A percentile compares a stretch with the other conserved stretches of the same genome.
These are phyloP conservation scores for Chenopodium suecicum DNA, from an alignment of 148 eudicot genomes.

Conservation along the genomic window DNA sequence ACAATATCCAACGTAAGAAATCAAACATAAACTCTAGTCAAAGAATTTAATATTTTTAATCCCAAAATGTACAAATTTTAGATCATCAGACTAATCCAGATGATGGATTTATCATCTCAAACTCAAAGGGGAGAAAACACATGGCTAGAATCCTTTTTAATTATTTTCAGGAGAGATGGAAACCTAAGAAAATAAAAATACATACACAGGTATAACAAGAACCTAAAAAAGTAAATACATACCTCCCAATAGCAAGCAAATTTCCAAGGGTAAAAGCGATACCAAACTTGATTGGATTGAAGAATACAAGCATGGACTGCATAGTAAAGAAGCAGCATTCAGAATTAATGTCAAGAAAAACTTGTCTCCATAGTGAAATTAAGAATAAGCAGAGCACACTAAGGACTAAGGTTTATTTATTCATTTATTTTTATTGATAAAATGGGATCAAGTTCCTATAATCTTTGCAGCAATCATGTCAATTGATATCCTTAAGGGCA, in stretches of 20 bases:
- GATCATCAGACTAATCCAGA: neutral
- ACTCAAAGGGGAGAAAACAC: neutral
- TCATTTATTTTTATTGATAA: neutral
- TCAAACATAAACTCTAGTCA: conserved; percentile 9
- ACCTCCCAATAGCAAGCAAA: conserved; percentile 96
- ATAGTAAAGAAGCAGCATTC: conserved; percentile 16
- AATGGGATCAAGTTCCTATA: conserved; percentile 4
- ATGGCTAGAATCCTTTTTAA: neutral
- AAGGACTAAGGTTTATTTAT: neutral
- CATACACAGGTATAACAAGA: neutral
- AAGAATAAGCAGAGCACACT: neutral
- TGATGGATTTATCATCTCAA: neutral
- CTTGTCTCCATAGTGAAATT: neutral
- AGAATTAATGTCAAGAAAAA: conserved; percentile 17
- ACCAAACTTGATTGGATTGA: conserved; percentile 94
- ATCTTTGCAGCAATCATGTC: neutral
- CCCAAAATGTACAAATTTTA: neutral
- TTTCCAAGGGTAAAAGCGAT: conserved; percentile 89
- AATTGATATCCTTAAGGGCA: neutral
- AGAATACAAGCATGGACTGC: conserved; percentile 75
- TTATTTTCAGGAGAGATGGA: neutral
- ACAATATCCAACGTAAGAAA: conserved; percentile 41
- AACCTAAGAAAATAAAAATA: neutral
- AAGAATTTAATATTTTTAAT: neutral
- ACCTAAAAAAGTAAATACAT: conserved; percentile 24